Evolutionary conservation across 495 filamentous ascomycete genomes (phyloP), one percentile per base, ranked within the genome.

Genomic region (Pseudomonodictys pantanalensis): DNA sequence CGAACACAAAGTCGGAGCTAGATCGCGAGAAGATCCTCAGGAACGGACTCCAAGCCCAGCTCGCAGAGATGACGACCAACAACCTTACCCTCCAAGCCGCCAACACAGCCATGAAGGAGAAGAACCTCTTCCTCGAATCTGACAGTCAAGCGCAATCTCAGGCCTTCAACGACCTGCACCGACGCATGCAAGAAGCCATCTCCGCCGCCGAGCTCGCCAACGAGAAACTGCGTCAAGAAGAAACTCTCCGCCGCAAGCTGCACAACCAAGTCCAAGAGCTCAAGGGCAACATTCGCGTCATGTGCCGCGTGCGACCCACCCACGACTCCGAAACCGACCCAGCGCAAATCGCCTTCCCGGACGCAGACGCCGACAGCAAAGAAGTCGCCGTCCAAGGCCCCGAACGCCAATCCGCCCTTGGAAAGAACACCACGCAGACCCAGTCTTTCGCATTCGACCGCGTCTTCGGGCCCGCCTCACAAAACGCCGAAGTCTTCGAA

Each of bases 261-360:
- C 95, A 97, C 76, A 97, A 97, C 70, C 92, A 96, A 71, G 91
- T 97, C 32, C 92, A 97, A 70, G 95, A 99, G 64, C 80, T 99
- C n/a, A 96, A 96, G 72, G 93, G 93, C 53, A 99, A 99, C 65
- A 99, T 99, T 64, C 88, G 93, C 9, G 93, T 99, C 35, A 97
- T 97, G 80, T 97, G 92, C 71, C 85, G 93, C 67, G 92, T 97
- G 28, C 88, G 95, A n/a, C 93, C 95, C 2, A 77, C 87, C 0
- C 77, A 93, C 2, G 57, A 71, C 62, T 67, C 51, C 68, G 79
- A 33, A 18, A 75, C 74, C 0, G 83, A 87, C 2, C 78, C 79
- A 22, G 79, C 83, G 3, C 83, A 83, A 50, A 86, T 97, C 52
- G 78, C 76, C 4, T 96, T 88, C 55, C 90, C 95, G 0, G 91